Percentiles rank a stretch among this genome's conserved stretches.
These are phyloP conservation scores for Colletotrichum higginsianum DNA, from an alignment of 2,329 filamentous ascomycete genomes.

Conservation along the genomic window DNA sequence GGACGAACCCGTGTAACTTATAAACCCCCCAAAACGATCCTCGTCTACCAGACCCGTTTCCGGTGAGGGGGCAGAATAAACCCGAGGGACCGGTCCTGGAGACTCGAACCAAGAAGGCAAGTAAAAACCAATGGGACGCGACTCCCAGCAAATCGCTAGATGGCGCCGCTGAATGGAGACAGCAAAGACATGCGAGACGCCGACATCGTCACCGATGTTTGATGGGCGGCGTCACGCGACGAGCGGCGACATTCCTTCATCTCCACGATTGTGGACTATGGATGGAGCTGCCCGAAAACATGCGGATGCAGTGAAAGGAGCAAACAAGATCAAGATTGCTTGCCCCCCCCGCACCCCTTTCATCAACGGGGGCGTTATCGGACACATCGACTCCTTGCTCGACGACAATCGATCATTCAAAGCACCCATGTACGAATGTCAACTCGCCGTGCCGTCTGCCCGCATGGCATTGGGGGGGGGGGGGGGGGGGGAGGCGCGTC, in stretches of 20 bases:
- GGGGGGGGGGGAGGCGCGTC: background rate
- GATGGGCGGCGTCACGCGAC: no score
- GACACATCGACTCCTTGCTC: background rate
- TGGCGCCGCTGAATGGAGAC: no score
- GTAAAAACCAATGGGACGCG: background rate
- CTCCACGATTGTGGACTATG: background rate
- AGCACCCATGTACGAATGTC: background rate
- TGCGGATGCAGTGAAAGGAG: background rate
- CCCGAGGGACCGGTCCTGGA: background rate
- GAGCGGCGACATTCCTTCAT: background rate
- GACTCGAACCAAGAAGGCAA: background rate
- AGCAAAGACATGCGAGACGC: no score
- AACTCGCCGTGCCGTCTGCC: conserved; percentile 4
- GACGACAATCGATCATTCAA: background rate
- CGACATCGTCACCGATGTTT: background rate
- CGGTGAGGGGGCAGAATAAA: background rate
- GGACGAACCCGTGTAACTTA: background rate
- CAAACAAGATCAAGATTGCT: background rate
- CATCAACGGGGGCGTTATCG: background rate
- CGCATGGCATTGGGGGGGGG: background rate
- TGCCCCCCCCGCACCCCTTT: background rate
- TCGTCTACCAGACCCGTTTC: background rate
- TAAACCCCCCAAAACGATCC: background rate
- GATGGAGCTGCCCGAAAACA: background rate
- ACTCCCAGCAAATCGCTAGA: no score